phyloP scores from a whole-genome alignment of 1,139 yeast genomes.

The Nematodospora anomalae region DNA sequence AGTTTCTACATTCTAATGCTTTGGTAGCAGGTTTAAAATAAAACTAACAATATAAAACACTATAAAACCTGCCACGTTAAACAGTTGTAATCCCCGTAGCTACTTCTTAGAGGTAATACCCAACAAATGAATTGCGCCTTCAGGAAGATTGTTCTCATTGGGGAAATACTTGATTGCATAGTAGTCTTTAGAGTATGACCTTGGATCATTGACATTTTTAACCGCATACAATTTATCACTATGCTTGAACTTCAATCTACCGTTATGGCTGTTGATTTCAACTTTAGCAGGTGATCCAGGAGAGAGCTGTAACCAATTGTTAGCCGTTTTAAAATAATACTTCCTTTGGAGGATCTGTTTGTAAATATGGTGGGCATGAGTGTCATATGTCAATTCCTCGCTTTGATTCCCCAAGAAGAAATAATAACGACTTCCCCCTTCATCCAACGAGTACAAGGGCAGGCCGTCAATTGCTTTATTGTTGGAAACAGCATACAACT shows the following conservation, averaged over 20 bases:
- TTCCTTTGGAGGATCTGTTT: not conserved
- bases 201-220: conserved; percentile 41
- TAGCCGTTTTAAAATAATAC: not conserved
- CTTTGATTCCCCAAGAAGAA: conserved; percentile 3
- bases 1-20: no score
- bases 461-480: conserved; percentile 2
- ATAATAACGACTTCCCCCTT: not conserved
- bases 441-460: conserved; percentile 1
- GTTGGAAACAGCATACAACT: conserved; percentile 7
- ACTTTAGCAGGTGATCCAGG: not conserved
- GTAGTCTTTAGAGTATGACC: conserved; percentile 28
- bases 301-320: not conserved
- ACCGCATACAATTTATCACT: conserved; percentile 35
- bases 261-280: not conserved
- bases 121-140: conserved; percentile 16
- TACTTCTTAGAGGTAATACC: no score
- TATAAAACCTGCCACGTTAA: no score
- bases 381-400: not conserved
- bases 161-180: conserved; percentile 23
- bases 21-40: no score
- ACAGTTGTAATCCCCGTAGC: no score
- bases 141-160: conserved; percentile 13
- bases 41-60: no score
- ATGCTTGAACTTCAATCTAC: conserved; percentile 22
- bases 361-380: not conserved